Conservation (phyloP, 768 basidiomycete species). For the Boletales sp. region DNA sequence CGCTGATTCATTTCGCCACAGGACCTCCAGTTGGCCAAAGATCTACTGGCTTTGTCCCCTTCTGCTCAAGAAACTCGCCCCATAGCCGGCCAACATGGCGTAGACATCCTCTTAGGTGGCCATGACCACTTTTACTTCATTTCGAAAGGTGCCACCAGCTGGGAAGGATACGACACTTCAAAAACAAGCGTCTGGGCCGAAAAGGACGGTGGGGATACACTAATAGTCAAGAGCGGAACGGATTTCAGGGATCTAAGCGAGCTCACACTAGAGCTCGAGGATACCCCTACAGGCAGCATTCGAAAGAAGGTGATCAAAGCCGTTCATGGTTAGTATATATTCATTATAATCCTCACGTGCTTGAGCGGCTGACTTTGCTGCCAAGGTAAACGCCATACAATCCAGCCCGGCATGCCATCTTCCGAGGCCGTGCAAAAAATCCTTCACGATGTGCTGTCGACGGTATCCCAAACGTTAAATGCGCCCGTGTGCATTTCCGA, state of each 20-base stretch:
- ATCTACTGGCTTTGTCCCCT: slow-evolving; percentile 58
- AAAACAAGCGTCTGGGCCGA: slow-evolving; percentile 61
- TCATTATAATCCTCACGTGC: neutral
- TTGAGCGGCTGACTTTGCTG: neutral
- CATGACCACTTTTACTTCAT: slow-evolving; percentile 86
- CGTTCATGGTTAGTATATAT: slow-evolving; percentile 48
- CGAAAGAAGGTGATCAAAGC: slow-evolving; percentile 60
- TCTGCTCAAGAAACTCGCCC: slow-evolving; percentile 41
- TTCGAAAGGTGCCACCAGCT: slow-evolving; percentile 58
- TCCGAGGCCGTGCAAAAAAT: slow-evolving; percentile 54
- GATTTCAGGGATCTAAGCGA: slow-evolving; percentile 89
- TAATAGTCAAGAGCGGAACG: slow-evolving; percentile 85
- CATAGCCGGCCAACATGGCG: slow-evolving; percentile 63
- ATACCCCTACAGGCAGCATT: slow-evolving; percentile 58
- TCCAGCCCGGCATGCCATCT: slow-evolving; percentile 55
- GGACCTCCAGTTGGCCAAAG: slow-evolving; percentile 72
- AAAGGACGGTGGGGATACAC: slow-evolving; percentile 64
- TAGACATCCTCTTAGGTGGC: slow-evolving; percentile 81
- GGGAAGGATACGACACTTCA: slow-evolving; percentile 61
- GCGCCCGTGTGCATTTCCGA: slow-evolving; percentile 73
- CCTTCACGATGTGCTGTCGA: slow-evolving; percentile 59
- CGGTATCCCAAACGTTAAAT: slow-evolving; percentile 65
- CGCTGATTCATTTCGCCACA: slow-evolving; percentile 26
- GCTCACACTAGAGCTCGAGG: slow-evolving; percentile 56
- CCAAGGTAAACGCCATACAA: slow-evolving; percentile 63